Conservation (phyloP, 1,284 basidiomycete genomes). For the Boletus hoseneyae region DNA sequence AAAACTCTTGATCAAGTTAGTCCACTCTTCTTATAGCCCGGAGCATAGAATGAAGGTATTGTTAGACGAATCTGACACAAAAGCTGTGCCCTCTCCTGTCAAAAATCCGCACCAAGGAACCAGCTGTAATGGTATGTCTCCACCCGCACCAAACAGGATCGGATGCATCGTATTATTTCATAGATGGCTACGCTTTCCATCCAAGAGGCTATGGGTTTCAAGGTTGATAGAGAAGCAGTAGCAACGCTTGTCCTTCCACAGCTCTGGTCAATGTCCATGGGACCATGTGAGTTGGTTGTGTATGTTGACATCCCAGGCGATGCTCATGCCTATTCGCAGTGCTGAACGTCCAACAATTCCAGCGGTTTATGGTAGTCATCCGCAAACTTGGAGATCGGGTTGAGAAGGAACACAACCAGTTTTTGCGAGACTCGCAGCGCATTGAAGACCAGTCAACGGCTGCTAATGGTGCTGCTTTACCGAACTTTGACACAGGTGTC, state of each 20-base stretch:
- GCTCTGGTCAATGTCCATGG: slow-evolving; percentile 95
- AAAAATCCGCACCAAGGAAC: slow-evolving; percentile 94
- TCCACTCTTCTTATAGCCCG: slow-evolving; percentile 1
- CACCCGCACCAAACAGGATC: not conserved
- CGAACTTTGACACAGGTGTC: slow-evolving; percentile 40
- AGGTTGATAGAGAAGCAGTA: slow-evolving; percentile 92
- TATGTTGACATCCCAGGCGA: not conserved
- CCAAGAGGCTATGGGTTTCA: slow-evolving; percentile 95
- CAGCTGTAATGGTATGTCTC: slow-evolving; percentile 77
- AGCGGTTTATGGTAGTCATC: slow-evolving; percentile 83
- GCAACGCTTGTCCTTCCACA: slow-evolving; percentile 93
- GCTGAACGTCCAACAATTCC: slow-evolving; percentile 88
- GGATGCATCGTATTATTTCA: slow-evolving; percentile 3
- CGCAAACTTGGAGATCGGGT: slow-evolving; percentile 74
- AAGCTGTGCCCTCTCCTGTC: slow-evolving; percentile 92
- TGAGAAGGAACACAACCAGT: slow-evolving; percentile 82
- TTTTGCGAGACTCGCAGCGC: slow-evolving; percentile 78
- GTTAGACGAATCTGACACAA: slow-evolving; percentile 79
- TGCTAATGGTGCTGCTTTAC: slow-evolving; percentile 33
- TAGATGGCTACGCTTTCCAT: slow-evolving; percentile 91
- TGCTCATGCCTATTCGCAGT: slow-evolving; percentile 44
- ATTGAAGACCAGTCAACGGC: slow-evolving; percentile 72
- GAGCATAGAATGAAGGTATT: slow-evolving; percentile 11
- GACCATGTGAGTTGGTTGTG: slow-evolving; percentile 65
- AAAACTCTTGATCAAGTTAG: slow-evolving; percentile 87